These are phyloP conservation scores for Olyra latifolia DNA, from an alignment of 176 grass and related monocot genomes.

Conservation along the genomic window DNA sequence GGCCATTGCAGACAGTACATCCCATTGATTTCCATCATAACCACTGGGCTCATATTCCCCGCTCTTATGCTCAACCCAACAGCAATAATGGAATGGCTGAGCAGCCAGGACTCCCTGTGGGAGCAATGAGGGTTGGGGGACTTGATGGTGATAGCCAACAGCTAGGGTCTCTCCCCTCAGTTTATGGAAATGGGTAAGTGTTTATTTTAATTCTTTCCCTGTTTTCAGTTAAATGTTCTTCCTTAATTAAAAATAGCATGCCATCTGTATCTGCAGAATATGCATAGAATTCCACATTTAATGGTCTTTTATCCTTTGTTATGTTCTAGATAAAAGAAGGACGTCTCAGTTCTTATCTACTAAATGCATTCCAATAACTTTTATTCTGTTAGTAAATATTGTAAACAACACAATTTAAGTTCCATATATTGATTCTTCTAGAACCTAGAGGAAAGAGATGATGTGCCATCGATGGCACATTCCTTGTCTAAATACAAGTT, in stretches of 20 bases:
- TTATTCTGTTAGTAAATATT: not conserved
- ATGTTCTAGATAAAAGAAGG: not conserved
- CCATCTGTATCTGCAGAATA: not conserved
- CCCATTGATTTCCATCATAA: conserved; percentile 46
- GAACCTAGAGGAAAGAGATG: not conserved
- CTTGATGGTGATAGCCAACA: conserved; percentile 37
- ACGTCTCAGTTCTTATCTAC: not conserved
- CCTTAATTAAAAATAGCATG: not conserved
- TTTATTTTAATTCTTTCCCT: not conserved
- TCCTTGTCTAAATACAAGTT: not conserved
- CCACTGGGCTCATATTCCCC: conserved; percentile 29
- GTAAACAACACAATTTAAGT: not conserved
- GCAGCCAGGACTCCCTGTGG: conserved; percentile 34
- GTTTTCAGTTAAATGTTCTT: conserved; percentile 3
- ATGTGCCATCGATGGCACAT: not conserved
- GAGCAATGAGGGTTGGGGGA: conserved; percentile 18
- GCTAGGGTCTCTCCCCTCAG: conserved; percentile 31
- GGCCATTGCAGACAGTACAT: conserved; percentile 11
- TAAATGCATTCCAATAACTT: not conserved
- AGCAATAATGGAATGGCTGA: conserved; percentile 39
- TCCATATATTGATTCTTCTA: not conserved
- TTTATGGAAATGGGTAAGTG: conserved; percentile 53
- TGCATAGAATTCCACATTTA: not conserved
- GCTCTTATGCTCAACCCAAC: conserved; percentile 42
- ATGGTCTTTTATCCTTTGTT: not conserved